Evolutionary conservation across 1,284 basidiomycete species (phyloP), one percentile per base, ranked within the genome.

Genomic region (Testicularia cyperi): DNA sequence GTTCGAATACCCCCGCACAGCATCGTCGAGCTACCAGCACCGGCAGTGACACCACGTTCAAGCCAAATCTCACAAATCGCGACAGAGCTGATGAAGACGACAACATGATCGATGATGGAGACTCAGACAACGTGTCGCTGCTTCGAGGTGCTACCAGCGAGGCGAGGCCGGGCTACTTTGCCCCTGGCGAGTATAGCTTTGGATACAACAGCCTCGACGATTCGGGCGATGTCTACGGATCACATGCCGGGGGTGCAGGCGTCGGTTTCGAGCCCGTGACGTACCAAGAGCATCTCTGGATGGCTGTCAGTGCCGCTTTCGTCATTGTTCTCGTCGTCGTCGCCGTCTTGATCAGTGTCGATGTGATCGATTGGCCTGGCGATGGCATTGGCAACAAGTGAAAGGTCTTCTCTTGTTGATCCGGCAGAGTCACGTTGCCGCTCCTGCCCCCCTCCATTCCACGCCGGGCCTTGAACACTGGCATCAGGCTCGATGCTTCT

Each of bases 281-380:
- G 10, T 38, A 28, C 38, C 44, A 37, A 25, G 63, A 65, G 35
- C 32, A 39, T 16, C 32, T 38, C 4, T 61, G 54, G 57, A 65
- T 65, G 63, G 24, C 36, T 27, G 5, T 46, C 7, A 54, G 57
- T 46, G 44, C 44, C 12, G 13, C 35, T 1, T 13, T 57, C 6
- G 63, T 62, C 3, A 39, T 16, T 1, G 29, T 45, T 4, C 31
- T 65, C n/a, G 38, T 56, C 10, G 8, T 37, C 4, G 63, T 65
- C 8, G 63, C 63, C 18, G 48, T 65, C 26, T 21, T 65, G 44
- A 65, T 65, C 44, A 65, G 63, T 33, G 20, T 56, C 9, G 63
- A 65, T 25, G 53, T 65, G 19, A 65, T 65, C 13, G 63, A 65
- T 22, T 65, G 63, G 63, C 63, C 63, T 5, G 63, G 63, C 24